Evolutionary conservation across 129 eudicot genomes (phyloP), one percentile per base, ranked within the genome.

Genomic region (Artemisia argyi): DNA sequence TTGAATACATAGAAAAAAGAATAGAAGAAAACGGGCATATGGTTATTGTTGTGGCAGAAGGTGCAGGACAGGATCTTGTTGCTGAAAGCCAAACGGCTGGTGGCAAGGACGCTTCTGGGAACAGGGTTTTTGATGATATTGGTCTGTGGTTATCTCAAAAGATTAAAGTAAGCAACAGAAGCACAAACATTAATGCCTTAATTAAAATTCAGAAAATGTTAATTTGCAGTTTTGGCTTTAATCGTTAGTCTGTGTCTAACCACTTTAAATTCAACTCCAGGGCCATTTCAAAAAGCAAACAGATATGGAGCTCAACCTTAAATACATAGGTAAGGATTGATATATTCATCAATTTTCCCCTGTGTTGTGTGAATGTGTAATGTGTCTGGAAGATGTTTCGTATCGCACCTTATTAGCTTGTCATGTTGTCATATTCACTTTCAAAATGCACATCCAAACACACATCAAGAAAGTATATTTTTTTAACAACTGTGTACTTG

Each of bases 21-120:
- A 79, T 95, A 60, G 88, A 84, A 80, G 96, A 88, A 73, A 81
- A 91, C 7, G 97, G 92, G 11, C 99, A 95, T 76, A 91, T 95
- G 99, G 99, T 95, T 58, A 88, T 95, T 60, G 99, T 95, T 69
- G 80, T 95, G 46, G 99, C 97, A 28, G 99, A 95, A 91, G 99
- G 99, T 66, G 97, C 96, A 14, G 99, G 97, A 46, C 89, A 91
- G 70, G 97, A 88, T 52, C 88, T 88, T 46, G 85, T 88, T 14
- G 55, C 88, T 10, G 84, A 83, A 79, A 81, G 84, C 76, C 35
- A 69, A 74, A 74, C 59, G n/a, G 60, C 79, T 39, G 49, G 42
- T 39, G 67, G 55, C 70, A 71, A 71, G 69, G 99, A 88, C 80
- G 88, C 91, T 62, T 95, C 97, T 12, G 97, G 99, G 24, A 88